These are phyloP conservation scores for Polygonum maritimum DNA, from an alignment of 148 eudicot genomes.

Conservation along the genomic window DNA sequence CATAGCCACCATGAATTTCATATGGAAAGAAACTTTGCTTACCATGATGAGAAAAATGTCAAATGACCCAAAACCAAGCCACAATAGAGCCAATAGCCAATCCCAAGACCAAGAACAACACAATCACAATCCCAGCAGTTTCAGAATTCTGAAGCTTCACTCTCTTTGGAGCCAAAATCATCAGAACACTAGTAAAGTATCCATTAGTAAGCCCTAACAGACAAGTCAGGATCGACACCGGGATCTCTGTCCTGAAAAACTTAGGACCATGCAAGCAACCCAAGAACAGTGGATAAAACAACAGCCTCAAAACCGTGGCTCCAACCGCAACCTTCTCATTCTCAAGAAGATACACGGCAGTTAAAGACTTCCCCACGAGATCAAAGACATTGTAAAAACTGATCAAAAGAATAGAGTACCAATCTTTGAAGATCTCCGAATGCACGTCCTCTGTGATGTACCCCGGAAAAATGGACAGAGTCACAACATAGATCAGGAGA, in stretches of 20 bases:
- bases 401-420: constrained; percentile 80
- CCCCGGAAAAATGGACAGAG: constrained; percentile 84
- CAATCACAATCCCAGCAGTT: constrained; percentile 64
- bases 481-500: constrained; percentile 56
- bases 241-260: constrained; percentile 71
- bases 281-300: constrained; percentile 68
- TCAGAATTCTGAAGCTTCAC: constrained; percentile 68
- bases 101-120: constrained; percentile 67
- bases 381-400: constrained; percentile 74
- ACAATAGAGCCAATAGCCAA: constrained; percentile 80
- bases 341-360: constrained; percentile 58
- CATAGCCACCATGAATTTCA: not conserved
- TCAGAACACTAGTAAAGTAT: constrained; percentile 66
- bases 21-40: not conserved
- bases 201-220: constrained; percentile 89
- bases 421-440: constrained; percentile 61
- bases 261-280: constrained; percentile 84
- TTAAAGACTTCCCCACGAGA: constrained; percentile 69
- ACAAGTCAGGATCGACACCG: constrained; percentile 68
- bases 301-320: constrained; percentile 50
- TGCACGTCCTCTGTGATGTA: constrained; percentile 88
- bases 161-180: constrained; percentile 74
- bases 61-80: constrained; percentile 91
- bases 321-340: constrained; percentile 63
- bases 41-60: constrained; percentile 11